Evolutionary conservation across 2,329 filamentous ascomycete genomes (phyloP).

Genomic region (Zasmidium citrigriseum): DNA sequence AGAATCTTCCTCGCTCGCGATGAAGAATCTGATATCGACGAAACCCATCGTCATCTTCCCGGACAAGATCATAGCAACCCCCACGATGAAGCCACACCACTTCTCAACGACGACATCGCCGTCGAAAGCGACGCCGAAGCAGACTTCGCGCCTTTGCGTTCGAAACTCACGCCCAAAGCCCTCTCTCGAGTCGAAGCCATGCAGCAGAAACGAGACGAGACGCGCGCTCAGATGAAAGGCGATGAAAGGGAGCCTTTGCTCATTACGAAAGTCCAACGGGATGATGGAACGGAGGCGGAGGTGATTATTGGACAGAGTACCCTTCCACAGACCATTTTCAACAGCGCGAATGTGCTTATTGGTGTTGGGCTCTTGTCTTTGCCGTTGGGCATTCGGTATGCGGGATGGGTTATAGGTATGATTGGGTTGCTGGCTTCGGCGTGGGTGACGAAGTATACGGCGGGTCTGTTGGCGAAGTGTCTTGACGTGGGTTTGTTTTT

Average conservation of each 20-base stretch:
- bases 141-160: background rate
- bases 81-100: background rate
- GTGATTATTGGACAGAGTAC: background rate
- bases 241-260: background rate
- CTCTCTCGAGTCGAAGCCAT: background rate
- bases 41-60: background rate
- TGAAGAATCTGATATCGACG: background rate
- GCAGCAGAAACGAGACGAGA: background rate
- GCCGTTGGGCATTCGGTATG: background rate
- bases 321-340: slow-evolving; percentile 1
- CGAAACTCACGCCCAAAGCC: background rate
- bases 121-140: background rate
- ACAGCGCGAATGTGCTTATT: background rate
- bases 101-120: background rate
- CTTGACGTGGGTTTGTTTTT: too few species aligned
- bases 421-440: background rate
- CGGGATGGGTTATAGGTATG: background rate
- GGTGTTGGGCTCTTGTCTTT: background rate
- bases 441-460: background rate
- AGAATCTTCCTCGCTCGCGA: background rate
- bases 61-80: background rate
- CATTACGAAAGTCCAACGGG: background rate
- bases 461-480: background rate
- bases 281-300: background rate
- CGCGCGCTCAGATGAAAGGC: background rate